phyloP scores from a whole-genome alignment of 345 rosid species.

The Bruguiera sexangula region DNA sequence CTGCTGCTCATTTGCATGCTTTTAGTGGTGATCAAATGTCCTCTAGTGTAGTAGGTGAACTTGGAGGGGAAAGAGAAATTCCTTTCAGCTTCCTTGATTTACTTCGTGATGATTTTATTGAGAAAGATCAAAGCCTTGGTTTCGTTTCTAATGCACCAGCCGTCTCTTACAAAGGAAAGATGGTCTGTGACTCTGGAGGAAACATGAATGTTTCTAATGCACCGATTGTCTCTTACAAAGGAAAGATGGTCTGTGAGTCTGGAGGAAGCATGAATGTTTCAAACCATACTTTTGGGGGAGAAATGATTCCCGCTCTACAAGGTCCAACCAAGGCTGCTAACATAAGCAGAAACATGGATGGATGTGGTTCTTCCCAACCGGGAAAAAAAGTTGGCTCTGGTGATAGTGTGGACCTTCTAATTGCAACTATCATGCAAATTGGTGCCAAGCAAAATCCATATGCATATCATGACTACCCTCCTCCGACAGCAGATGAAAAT shows the following conservation, averaged over 20 bases:
- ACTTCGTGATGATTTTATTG: too few relatives aligned
- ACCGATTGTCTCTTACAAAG: conserved; percentile 9
- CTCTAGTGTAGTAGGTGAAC: background rate
- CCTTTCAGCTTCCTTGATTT: background rate
- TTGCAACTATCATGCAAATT: conserved; percentile 11
- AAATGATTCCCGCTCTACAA: background rate
- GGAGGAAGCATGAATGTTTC: background rate
- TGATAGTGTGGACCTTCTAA: conserved; percentile 14
- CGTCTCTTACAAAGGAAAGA: conserved; percentile 16
- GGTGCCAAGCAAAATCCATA: conserved; percentile 12
- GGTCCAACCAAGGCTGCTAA: background rate
- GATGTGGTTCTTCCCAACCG: background rate
- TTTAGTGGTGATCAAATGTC: background rate
- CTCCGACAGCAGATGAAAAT: conserved; percentile 3
- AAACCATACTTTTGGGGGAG: background rate
- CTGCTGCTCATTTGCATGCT: background rate
- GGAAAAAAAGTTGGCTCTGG: background rate
- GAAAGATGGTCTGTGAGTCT: conserved; percentile 8
- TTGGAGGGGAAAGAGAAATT: too few relatives aligned
- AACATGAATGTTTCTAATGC: background rate
- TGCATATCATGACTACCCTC: conserved; percentile 7
- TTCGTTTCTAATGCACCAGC: conserved; percentile 1
- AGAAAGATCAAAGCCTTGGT: background rate
- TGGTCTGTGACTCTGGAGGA: conserved; percentile 1
- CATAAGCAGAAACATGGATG: conserved; percentile 5